Evolutionary conservation across 2,329 filamentous ascomycete species (phyloP), one percentile per base, ranked within the genome.

Genomic region (Aureobasidium sp.): DNA sequence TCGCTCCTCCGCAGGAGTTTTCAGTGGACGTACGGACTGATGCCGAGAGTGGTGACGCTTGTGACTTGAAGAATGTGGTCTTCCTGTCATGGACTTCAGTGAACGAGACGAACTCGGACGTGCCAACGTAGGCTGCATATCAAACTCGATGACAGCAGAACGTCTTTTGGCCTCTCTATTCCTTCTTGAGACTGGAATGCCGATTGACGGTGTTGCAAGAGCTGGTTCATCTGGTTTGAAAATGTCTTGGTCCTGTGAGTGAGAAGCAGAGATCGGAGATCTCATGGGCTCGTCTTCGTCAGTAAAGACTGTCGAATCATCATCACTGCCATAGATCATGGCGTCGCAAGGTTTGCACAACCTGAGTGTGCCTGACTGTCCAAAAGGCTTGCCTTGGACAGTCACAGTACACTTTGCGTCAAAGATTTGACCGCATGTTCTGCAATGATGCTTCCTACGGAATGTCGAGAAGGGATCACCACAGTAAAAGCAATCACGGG

Each of bases 391-490:
- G 6, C 93, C 94, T 6, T 91, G 84, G 29, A 97, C 90, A n/a
- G 93, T 86, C 5, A 89, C 89, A 0, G 93, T 99, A 75, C 94
- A 99, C 73, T 95, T 96, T 5, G 90, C 90, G 73, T 97, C 94
- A 70, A 99, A 99, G 48, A 99, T 99, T 70, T 96, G 96, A n/a
- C 94, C 94, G 71, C 94, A 99, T 0, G 84, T 89, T 64, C 95
- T 86, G 73, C 94, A 99, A 74, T 99, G 94, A 73, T 99, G 94
- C 71, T 99, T 99, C 66, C 94, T 86, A 63, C 94, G 85, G 71
- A 97, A 97, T 1, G 93, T 94, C 0, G 91, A 91, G 70, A 99
- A 99, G 2, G 89, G 83, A 63, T 90, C 88, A 48, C 90, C 90
- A 69, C 94, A 99, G 48, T 90, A 84, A 72, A 97, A 99, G 70